Evolutionary conservation across 352 stramenopile genomes (phyloP), one percentile per base, ranked within the genome.

Genomic region (Pythium periplocum): DNA sequence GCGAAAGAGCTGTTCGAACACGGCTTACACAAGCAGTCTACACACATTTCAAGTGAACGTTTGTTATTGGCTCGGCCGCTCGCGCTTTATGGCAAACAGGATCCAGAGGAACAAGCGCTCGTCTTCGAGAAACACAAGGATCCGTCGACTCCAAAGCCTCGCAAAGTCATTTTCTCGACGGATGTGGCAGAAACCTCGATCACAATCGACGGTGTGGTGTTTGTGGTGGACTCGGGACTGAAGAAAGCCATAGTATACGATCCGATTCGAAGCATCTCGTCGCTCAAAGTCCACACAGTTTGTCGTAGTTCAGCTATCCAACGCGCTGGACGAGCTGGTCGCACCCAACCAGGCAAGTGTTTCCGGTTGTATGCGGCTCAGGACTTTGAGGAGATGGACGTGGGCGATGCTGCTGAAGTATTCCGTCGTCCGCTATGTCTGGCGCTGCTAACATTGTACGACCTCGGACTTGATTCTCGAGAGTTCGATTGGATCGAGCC

Each of bases 281-380:
- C 89, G 45, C 51, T 68, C 7, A 66, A 75, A 40, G 74, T 60
- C 1, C 45, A 57, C 32, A 51, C 79, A 33, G 80, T 83, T 42
- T 65, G 65, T 44, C 75, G 65, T 8, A 71, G 59, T 31, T 82
- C 69, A 1, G 75, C 69, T 8, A 75, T 59, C 31, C 61, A 68
- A 33, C 49, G 61, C 6, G 48, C 51, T 7, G 61, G 61, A 2
- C 61, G 61, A 6, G 61, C 94, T 3, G 94, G 94, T 39, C 72
- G 92, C 66, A 98, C 90, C 6, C 60, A 86, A 50, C 90, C 92
- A 1, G 94, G 94, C 43, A 96, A 97, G 51, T 98, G 90, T 59
- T 98, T 97, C 64, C 78, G 93, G 4, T 69, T 68, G 7, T 68
- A 64, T 48, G 53, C 55, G 4, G 33, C 55, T 40, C 36, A 61